Percentiles rank a stretch among this genome's conserved stretches.
These are phyloP conservation scores for Leishmania amazonensis DNA, from an alignment of 208 protist species.

Conservation along the genomic window DNA sequence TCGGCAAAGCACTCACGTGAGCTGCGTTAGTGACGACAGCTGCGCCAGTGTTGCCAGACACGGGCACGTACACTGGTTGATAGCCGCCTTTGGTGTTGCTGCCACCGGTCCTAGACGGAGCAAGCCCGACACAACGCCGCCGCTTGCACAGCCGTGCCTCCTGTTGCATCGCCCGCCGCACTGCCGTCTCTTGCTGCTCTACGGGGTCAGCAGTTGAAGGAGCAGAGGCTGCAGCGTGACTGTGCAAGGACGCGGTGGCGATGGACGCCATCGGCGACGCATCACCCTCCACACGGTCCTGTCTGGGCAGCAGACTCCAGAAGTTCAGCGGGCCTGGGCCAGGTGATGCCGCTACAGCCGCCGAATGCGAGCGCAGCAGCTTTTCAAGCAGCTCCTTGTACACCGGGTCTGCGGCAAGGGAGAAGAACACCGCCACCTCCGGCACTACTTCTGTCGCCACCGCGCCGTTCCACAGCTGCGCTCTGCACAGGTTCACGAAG, in stretches of 20 bases:
- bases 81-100: neutral
- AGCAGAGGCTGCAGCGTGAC: neutral
- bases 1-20: neutral
- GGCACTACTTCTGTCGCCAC: slow-evolving; percentile 68
- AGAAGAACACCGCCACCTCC: slow-evolving; percentile 69
- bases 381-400: slow-evolving; percentile 9
- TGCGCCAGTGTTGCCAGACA: neutral
- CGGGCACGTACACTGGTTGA: slow-evolving; percentile 13
- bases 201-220: slow-evolving; percentile 1
- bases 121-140: slow-evolving; percentile 18
- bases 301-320: slow-evolving; percentile 13
- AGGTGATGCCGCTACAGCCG: neutral
- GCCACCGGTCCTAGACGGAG: neutral
- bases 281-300: neutral
- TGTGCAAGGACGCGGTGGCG: neutral
- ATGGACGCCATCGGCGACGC: neutral
- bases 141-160: slow-evolving; percentile 29
- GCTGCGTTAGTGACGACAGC: neutral
- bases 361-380: neutral
- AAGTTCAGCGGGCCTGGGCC: neutral
- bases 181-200: slow-evolving; percentile 8
- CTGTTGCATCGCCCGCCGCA: slow-evolving; percentile 17
- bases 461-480: slow-evolving; percentile 67
- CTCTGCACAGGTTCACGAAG: slow-evolving; percentile 70
- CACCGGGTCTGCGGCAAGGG: slow-evolving; percentile 34